Evolutionary conservation across 805 yeast genomes (phyloP), one percentile per base, ranked within the genome.

Genomic region (Starmerella riodocensis): DNA sequence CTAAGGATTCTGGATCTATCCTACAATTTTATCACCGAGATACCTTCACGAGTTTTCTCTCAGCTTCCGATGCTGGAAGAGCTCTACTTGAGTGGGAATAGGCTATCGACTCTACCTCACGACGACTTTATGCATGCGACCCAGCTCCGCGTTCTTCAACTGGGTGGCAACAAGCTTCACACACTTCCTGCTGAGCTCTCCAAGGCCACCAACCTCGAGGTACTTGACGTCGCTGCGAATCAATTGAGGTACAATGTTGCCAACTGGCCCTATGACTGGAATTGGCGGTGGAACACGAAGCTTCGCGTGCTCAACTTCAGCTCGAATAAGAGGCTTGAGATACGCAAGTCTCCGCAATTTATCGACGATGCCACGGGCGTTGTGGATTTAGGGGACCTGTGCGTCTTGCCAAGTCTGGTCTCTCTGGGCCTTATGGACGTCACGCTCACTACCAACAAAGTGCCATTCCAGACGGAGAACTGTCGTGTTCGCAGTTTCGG

Each of bases 241-340:
- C 78, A 76, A 45, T 65, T 91, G 59, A 81, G 85, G 53, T 91
- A 91, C 59, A 91, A 91, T 52, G 84, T 88, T 40, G 79, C 91
- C 3, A 91, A 91, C 58, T 82, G 85, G 71, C 93, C 91, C 13
- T 88, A 83, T 55, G 98, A 91, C 57, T 91, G 97, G 96, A 91
- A 84, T 60, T 91, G 98, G 98, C 76, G 79, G 51, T 76, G 76
- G 65, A 91, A 91, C 55, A 65, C 70, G 39, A 73, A 74, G 30
- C 65, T 91, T 58, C 74, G 68, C 49, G 85, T 79, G 52, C 69
- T 91, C 55, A 91, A 88, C 57, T 77, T 91, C 41, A 84, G 96
- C 0, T 96, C 96, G 28, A 91, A 91, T 56, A 79, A 80, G 55
- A 70, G 95, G 47, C 74, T 91, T 47, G 97, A 91, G 55, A 86